phyloP scores from a whole-genome alignment of 495 filamentous ascomycete species.

The Xylaria flabelliformis region DNA sequence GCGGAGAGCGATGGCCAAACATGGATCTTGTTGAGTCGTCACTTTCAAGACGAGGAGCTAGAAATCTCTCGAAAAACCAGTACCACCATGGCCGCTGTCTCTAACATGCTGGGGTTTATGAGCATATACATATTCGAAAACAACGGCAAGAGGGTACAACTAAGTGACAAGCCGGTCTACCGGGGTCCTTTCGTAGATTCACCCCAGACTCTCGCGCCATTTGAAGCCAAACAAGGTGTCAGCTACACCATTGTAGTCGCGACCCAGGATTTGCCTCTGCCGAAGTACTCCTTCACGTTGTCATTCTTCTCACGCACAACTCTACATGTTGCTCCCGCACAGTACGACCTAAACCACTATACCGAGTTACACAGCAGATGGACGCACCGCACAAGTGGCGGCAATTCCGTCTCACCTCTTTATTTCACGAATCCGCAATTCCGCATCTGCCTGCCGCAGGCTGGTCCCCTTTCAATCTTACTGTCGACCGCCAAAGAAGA shows the following conservation, averaged over 20 bases:
- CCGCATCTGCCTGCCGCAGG: constrained; percentile 61
- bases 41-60: constrained; percentile 67
- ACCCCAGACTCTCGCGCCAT: constrained; percentile 83
- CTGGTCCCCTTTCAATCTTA: constrained; percentile 69
- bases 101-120: constrained; percentile 73
- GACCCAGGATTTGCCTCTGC: constrained; percentile 73
- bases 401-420: constrained; percentile 73
- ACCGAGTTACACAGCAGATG: constrained; percentile 66
- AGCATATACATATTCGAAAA: constrained; percentile 80
- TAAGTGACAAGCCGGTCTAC: constrained; percentile 69
- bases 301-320: constrained; percentile 73
- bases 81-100: constrained; percentile 46
- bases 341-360: constrained; percentile 62
- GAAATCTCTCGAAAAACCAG: constrained; percentile 45
- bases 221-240: constrained; percentile 64
- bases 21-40: constrained; percentile 85
- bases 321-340: constrained; percentile 65
- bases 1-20: constrained; percentile 64
- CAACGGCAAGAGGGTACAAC: constrained; percentile 73
- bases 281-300: constrained; percentile 80
- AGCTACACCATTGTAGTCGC: constrained; percentile 81
- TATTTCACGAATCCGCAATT: constrained; percentile 91
- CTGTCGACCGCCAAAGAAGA: constrained; percentile 65
- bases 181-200: constrained; percentile 89
- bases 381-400: constrained; percentile 81